Percentiles rank a stretch among this genome's conserved stretches.
Evolutionary conservation across 208 protist species (phyloP).

Genomic region (Trypanosomatidae sp.): DNA sequence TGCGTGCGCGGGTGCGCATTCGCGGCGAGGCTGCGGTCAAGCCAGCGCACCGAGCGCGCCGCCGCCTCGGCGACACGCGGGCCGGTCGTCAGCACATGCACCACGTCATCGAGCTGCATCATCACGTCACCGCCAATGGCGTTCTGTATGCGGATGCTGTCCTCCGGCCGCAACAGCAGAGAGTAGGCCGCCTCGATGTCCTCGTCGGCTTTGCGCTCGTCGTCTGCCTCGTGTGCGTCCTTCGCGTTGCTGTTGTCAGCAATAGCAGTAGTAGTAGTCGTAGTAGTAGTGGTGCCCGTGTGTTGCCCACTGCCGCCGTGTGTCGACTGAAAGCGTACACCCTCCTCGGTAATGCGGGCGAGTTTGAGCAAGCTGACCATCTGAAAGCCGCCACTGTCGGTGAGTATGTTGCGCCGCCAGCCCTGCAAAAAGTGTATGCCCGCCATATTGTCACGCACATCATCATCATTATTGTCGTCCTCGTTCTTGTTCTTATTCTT

Average conservation of each 20-base stretch:
- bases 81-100: constrained; percentile 79
- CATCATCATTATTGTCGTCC: constrained; percentile 4
- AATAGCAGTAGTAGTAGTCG: constrained; percentile 3
- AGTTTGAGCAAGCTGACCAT: constrained; percentile 97
- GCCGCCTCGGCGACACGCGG: constrained; percentile 94
- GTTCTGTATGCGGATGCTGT: constrained; percentile 98
- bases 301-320: constrained; percentile 76
- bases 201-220: not conserved
- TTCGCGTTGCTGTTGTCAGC: not conserved
- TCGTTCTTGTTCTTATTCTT: not conserved
- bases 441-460: constrained; percentile 81
- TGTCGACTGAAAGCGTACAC: constrained; percentile 97
- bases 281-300: not conserved
- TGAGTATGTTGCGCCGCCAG: constrained; percentile 94
- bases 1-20: constrained; percentile 89
- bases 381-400: constrained; percentile 97
- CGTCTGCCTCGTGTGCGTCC: not conserved
- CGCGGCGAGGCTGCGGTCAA: constrained; percentile 95
- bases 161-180: constrained; percentile 95
- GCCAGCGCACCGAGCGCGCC: constrained; percentile 94
- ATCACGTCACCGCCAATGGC: constrained; percentile 98
- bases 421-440: constrained; percentile 96
- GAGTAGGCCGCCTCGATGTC: constrained; percentile 24
- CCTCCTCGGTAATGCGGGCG: constrained; percentile 96
- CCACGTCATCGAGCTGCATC: constrained; percentile 99